Base-by-base conservation (phyloP, 306 rosid species). In the Oemleria cerasiformis region DNA sequence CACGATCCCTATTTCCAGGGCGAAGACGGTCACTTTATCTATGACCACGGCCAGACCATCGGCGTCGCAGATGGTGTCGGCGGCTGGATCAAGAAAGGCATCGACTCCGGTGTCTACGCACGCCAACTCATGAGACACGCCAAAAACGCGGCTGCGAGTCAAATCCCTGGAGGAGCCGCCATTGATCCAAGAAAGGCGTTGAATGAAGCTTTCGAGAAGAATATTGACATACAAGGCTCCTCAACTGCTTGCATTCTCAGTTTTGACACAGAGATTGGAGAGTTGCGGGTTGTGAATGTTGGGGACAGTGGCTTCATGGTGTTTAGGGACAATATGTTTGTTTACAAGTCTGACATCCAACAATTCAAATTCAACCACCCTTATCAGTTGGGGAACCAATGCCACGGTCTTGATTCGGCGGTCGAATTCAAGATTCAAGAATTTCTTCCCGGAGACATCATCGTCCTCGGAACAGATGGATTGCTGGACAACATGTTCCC, bases 251-350 rank as follows among this genome's bases (percentile, higher is more conserved):
- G 80, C 65, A 30, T 75, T 3, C 5, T 57, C 13, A 19, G 73
- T 17, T 73, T 70, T 9, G 7, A n/a, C 57, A 12, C 0, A 63
- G 30, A 4, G 3, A 53, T 20, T 21, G 49, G 63, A n/a, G 14
- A 25, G 0, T 20, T 80, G 30, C 55, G 21, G 11, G 41, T 68
- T 12, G 65, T 59, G 13, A 80, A 65, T 6, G 17, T 75, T 23
- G 83, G 76, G 14, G 73, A 74, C 42, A 74, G 73, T 58, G 76
- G 79, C 9, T 74, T 79, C 63, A 40, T 80, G 65, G n/a, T 80
- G 12, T 75, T 80, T 63, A 68, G 80, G 34, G 15, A 59, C 42
- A 48, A 56, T 13, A 64, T 15, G 58, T n/a, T 58, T 2, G 1
- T 58, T 4, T 63, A 30, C 49, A 51, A 34, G 13, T 80, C 83